Evolutionary conservation across 192 early-diverging fungal species (phyloP), one percentile per base, ranked within the genome.

Genomic region (Rhizoclosmatium sp.): DNA sequence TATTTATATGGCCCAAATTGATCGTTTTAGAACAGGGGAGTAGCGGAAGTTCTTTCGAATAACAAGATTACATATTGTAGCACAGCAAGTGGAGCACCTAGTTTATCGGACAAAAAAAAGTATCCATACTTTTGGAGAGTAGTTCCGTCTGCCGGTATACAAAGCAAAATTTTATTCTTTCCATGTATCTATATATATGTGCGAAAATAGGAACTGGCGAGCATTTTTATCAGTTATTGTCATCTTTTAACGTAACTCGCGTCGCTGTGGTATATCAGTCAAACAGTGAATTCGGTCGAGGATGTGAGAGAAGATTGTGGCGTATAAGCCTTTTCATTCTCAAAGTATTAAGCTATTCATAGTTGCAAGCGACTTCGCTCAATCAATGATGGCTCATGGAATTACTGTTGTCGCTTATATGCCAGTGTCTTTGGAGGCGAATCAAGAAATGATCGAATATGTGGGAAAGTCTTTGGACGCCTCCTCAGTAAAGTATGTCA

Each of bases 121-220:
- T 68, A 68, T 46, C 39, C 66, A 47, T 68, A 68, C 66, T 68
- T 68, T 47, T 68, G 66, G 66, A 42, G 66, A 23, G 23, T 47
- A 45, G 14, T 68, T 40, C 14, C 66, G 12, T 21, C 31, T 2
- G 16, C 12, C 12, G 31, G 62, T 40, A 64, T 31, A 31, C 31
- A 31, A 31, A 0, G 31, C 31, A 31, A 31, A 31, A n/a, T n/a
- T n/a, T 31, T 0, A 31, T 31, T 31, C 31, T 31, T 31, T 31
- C 31, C 31, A 0, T 31, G 0, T 31, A 31, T 31, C 0, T 31
- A 31, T 0, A 0, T 31, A 31, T 31, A 31, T 31, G 31, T 31
- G 31, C 31, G 31, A 31, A 31, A 31, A 31, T 56, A 9, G 54
- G 54, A 56, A 14, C 19, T 56, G 54, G 54, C 10, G 54, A 56